Conservation (phyloP, 495 filamentous ascomycete genomes). For the Talaromyces adpressus region DNA sequence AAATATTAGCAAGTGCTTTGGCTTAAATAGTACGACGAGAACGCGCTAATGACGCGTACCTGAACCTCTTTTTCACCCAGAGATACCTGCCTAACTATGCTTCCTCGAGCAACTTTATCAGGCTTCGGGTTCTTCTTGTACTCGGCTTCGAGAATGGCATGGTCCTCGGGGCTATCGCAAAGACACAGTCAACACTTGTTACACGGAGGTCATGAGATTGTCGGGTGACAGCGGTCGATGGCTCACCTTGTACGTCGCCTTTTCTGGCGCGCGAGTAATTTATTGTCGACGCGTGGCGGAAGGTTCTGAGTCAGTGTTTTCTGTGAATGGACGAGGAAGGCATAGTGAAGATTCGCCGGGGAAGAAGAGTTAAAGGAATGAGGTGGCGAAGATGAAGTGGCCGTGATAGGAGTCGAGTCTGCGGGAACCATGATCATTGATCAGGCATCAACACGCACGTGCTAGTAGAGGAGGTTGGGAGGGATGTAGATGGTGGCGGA, state of each 20-base stretch:
- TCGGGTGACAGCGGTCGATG: background rate
- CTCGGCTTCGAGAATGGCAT: conserved; percentile 82
- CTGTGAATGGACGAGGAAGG: conserved; percentile 64
- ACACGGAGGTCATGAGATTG: background rate
- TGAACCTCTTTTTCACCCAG: conserved; percentile 97
- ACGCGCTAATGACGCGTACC: conserved; percentile 46
- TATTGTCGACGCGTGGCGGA: conserved; percentile 61
- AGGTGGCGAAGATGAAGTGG: conserved; percentile 24
- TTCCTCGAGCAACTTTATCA: conserved; percentile 79
- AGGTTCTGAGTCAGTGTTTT: conserved; percentile 55
- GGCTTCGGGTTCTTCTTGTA: conserved; percentile 84
- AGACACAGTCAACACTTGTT: background rate
- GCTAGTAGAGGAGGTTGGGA: background rate
- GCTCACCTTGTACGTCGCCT: conserved; percentile 59
- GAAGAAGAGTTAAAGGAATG: conserved; percentile 32
- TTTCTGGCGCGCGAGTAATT: conserved; percentile 59
- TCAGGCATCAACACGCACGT: background rate
- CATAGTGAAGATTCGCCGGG: conserved; percentile 39
- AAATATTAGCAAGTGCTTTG: conserved; percentile 9
- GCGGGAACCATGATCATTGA: conserved; percentile 1
- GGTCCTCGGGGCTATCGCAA: conserved; percentile 66
- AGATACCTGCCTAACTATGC: conserved; percentile 76
- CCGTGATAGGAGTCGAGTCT: background rate
- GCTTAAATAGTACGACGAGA: background rate
- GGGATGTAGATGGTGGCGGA: background rate